Evolutionary conservation across 2,329 filamentous ascomycete genomes (phyloP), one percentile per base, ranked within the genome.

Genomic region (Herpotrichia juniperi): DNA sequence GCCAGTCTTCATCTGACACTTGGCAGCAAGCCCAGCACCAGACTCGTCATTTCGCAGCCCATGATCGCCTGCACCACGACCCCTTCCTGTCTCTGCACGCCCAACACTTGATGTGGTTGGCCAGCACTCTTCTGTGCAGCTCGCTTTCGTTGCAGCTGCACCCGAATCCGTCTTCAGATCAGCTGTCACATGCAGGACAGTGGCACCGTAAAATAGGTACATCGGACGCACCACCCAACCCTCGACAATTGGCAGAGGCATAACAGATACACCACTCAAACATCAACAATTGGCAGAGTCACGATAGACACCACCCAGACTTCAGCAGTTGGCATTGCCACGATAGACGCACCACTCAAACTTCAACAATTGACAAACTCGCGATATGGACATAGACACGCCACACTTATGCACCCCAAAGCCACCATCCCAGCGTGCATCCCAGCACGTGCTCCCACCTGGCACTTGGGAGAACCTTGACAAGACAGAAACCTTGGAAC

Each of bases 11-110:
- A n/a, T n/a, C n/a, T n/a, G n/a, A n/a, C n/a, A n/a, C n/a, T 47
- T 39, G 31, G 45, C 31, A 14, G 31, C 31, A n/a, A 37, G 21
- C 25, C 26, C 19, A 42, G n/a, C 39, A 42, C 39, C 39, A 32
- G 10, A 19, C 43, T 46, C 43, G 43, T 46, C 43, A 46, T 35
- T 30, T 11, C 35, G 43, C 28, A 46, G 43, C 28, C 26, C 21
- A 10, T 37, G 3, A 19, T 37, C 14, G 34, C 34, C 11, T 37
- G n/a, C 12, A 21, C 5, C 37, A 40, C 37, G 5, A 24, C 37
- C 19, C 4, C 14, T 25, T 40, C 21, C 37, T 40, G 19, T 40
- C 37, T 40, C 19, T 4, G 34, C 21, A 12, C n/a, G 12, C 37
- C 42, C 42, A 30, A 31, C n/a, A 10, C 19, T 25, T 16, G n/a